phyloP scores from a whole-genome alignment of 2,329 filamentous ascomycete genomes.

The Penicillium nordicum region DNA sequence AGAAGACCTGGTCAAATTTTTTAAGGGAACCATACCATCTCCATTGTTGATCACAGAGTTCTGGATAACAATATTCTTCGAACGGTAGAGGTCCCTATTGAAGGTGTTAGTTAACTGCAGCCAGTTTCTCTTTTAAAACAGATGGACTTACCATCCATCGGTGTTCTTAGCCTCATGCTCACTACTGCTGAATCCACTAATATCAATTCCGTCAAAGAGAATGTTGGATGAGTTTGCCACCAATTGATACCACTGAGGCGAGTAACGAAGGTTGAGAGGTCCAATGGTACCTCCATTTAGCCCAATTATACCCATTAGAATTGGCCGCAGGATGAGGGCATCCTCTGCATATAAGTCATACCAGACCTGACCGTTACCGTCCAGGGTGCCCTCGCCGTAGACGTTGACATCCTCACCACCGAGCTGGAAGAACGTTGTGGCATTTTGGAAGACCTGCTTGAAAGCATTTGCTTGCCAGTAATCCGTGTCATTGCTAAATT shows the following conservation, averaged over 20 bases:
- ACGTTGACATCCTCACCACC: conserved; percentile 65
- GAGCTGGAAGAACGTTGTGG: conserved; percentile 64
- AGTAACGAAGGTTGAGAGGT: conserved; percentile 59
- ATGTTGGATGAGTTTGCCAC: conserved; percentile 64
- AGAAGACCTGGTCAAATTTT: neutral
- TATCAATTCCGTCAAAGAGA: conserved; percentile 60
- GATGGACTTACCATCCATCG: conserved; percentile 49
- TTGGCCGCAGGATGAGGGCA: conserved; percentile 57
- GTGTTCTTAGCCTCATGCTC: conserved; percentile 61
- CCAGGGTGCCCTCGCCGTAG: conserved; percentile 61
- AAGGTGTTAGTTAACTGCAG: neutral
- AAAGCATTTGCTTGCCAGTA: conserved; percentile 67
- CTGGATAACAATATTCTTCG: conserved; percentile 61
- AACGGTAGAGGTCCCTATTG: conserved; percentile 49
- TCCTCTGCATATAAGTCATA: conserved; percentile 60
- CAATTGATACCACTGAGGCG: conserved; percentile 62
- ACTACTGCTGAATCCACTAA: conserved; percentile 54
- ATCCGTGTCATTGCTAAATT: conserved; percentile 64
- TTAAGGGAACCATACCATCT: conserved; percentile 45
- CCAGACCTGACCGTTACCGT: conserved; percentile 64
- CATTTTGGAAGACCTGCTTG: conserved; percentile 63
- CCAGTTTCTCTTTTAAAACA: neutral
- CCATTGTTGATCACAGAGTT: conserved; percentile 63
- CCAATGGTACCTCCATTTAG: conserved; percentile 57
- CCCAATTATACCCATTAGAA: conserved; percentile 57